A percentile compares a stretch with the other conserved stretches of the same genome.
Evolutionary conservation across 2,329 filamentous ascomycete genomes (phyloP).

Genomic region (Dactylellina parvicollis): DNA sequence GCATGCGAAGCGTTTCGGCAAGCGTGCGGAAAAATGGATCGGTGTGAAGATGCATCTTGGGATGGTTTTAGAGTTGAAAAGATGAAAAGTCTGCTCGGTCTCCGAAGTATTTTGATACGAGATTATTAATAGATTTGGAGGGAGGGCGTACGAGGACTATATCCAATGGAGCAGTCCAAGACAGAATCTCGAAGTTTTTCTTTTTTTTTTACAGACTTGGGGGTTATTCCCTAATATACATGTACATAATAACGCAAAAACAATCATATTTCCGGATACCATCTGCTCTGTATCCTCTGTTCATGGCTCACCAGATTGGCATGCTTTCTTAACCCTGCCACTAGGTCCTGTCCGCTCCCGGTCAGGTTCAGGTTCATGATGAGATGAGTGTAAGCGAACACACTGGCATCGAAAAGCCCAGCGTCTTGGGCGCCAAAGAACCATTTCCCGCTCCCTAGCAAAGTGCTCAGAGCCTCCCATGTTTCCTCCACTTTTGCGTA

Average conservation of each 20-base stretch:
- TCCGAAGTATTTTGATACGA: too few species aligned
- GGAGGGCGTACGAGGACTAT: too few species aligned
- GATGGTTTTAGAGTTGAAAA: conserved; percentile 59
- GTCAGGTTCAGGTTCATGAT: conserved; percentile 68
- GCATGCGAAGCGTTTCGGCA: conserved; percentile 70
- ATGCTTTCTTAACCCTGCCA: conserved; percentile 68
- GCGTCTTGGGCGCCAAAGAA: conserved; percentile 71
- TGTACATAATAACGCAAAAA: neutral
- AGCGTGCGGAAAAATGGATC: conserved; percentile 73
- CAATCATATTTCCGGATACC: conserved; percentile 59
- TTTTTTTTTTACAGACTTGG: too few species aligned
- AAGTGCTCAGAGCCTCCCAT: conserved; percentile 69
- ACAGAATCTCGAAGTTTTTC: too few species aligned
- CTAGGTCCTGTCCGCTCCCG: conserved; percentile 73
- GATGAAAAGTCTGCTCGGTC: conserved; percentile 51
- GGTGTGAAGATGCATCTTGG: conserved; percentile 68
- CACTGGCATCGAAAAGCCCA: conserved; percentile 82
- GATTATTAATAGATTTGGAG: too few species aligned
- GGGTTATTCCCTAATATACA: too few species aligned
- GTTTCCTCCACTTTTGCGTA: conserved; percentile 71
- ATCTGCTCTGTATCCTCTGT: conserved; percentile 66
- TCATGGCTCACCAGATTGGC: conserved; percentile 74
- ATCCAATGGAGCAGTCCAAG: too few species aligned
- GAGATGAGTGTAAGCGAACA: conserved; percentile 90
- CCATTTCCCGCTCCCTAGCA: conserved; percentile 70